Conservation (phyloP, 2,329 filamentous ascomycete species). For the Zalaria obscura region DNA sequence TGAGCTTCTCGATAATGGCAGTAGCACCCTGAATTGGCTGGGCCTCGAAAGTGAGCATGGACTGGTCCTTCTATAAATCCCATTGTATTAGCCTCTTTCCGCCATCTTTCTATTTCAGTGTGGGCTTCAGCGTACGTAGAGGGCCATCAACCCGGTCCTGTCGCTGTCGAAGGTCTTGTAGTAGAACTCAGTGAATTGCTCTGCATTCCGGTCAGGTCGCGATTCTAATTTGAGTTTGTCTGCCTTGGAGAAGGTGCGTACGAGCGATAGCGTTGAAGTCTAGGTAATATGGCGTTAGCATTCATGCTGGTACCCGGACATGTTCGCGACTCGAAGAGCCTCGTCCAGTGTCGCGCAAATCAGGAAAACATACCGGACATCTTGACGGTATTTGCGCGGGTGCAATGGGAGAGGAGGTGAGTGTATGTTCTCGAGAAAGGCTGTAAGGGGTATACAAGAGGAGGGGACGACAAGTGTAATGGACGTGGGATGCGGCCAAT, state of each 20-base stretch:
- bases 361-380: slow-evolving; percentile 5
- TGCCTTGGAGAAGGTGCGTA: slow-evolving; percentile 15
- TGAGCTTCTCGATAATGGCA: slow-evolving; percentile 66
- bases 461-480: background rate
- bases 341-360: no score
- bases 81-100: background rate
- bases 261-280: slow-evolving; percentile 28
- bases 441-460: slow-evolving; percentile 1
- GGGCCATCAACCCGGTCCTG: slow-evolving; percentile 47
- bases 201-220: slow-evolving; percentile 29
- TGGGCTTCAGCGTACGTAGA: slow-evolving; percentile 56
- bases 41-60: slow-evolving; percentile 90
- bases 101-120: background rate
- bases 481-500: no score
- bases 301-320: no score
- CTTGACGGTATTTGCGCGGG: background rate
- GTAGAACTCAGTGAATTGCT: slow-evolving; percentile 82
- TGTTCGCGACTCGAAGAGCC: no score
- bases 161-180: slow-evolving; percentile 74
- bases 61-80: slow-evolving; percentile 53
- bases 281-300: slow-evolving; percentile 6
- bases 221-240: background rate
- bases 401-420: no score
- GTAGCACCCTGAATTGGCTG: slow-evolving; percentile 47
- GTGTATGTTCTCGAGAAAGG: background rate